phyloP scores from a whole-genome alignment of 257 asterid species.

The Gentiana dahurica region DNA sequence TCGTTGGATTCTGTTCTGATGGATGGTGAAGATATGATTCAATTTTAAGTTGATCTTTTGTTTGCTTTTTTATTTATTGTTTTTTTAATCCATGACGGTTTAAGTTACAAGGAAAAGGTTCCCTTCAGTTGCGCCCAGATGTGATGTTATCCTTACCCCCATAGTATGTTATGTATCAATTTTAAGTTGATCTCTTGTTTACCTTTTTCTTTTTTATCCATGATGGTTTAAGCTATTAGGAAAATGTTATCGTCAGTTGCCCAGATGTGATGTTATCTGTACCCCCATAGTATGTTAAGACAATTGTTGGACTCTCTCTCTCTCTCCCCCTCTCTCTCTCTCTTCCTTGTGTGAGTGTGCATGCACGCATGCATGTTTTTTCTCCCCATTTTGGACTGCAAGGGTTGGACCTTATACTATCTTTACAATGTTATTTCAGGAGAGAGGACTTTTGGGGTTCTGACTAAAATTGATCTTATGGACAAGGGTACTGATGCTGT shows the following conservation, averaged over 20 bases:
- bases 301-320: neutral
- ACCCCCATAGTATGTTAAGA: neutral
- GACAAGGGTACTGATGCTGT: conserved; percentile 99
- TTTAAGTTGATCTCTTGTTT: no score
- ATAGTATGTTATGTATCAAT: no score
- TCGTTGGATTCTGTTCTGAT: no score
- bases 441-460: conserved; percentile 86
- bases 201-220: no score
- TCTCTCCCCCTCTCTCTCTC: neutral
- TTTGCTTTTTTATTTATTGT: no score
- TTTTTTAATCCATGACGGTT: no score
- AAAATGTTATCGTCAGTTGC: neutral
- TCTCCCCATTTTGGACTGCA: conserved; percentile 1
- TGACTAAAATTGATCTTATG: conserved; percentile 89
- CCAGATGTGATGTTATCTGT: neutral
- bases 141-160: no score
- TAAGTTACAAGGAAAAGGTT: no score
- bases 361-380: conserved; percentile 1
- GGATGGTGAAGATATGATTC: no score
- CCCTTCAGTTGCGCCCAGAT: no score
- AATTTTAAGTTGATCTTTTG: no score
- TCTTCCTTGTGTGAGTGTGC: neutral
- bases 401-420: no score
- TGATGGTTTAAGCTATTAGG: neutral
- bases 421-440: conserved; percentile 30